Base-by-base conservation (phyloP, 371 early-diverging fungal genomes). In the Mortierella sp. region DNA sequence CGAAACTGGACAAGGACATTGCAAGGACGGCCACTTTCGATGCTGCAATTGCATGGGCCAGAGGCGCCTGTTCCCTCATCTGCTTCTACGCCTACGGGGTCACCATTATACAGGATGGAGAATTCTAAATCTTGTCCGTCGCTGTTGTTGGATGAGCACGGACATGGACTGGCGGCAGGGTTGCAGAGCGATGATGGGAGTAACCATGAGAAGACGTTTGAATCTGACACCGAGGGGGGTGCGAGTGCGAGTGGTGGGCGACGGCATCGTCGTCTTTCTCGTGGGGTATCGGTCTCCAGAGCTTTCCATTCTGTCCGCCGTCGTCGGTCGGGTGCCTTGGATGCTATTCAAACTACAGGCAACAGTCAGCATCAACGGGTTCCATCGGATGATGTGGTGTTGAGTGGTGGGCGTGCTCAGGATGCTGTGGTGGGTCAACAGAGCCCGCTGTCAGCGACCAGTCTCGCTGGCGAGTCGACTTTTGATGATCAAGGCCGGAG, bases 51-150 rank as follows among this genome's bases (percentile, higher is more conserved):
- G 8, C 70, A 77, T 11, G 60, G 70, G 16, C 12, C 43, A 6
- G 48, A 44, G 6, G 16, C 32, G 32, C 43, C 24, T 58, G 4
- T 70, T 29, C 56, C 44, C 3, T 43, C 38, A 14, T 24, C 38
- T 21, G 43, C 5, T 32, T 72, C 65, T 18, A 27, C 65, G 10
- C 54, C 32, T 1, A 46, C 55, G 2, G 24, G 41, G 4, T 38
- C 65, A 5, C 43, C 44, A 1, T 11, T 79, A 1, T 77, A 70
- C 38, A 43, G 38, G 21, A 41, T 60, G 58, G 83, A 83, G 32
- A 63, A 51, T 44, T 74, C 70, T 38, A 83, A 75, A 38, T 80
- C 83, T 0, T 77, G 83, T 71, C 79, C 82, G 6, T 63, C 74
- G 0, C 29, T 81, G 27, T 27, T 63, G 32, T 27, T 74, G 8